Conservation (phyloP, 2,329 filamentous ascomycete genomes). For the Aspergillus pseudotamarii region DNA sequence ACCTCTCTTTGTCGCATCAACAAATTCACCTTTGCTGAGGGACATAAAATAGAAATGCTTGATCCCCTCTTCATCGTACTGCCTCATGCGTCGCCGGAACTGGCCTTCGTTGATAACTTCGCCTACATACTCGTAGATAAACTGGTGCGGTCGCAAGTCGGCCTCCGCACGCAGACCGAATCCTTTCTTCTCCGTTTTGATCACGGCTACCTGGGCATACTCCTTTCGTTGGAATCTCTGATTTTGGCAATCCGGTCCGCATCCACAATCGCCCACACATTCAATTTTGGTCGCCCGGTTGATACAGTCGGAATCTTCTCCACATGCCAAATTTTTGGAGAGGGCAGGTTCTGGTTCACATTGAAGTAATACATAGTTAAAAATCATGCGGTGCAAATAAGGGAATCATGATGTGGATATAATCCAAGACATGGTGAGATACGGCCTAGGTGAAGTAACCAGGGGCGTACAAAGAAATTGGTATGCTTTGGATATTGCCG, state of each 20-base stretch:
- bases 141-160: slow-evolving; percentile 78
- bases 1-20: slow-evolving; percentile 95
- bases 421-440: neutral
- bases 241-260: slow-evolving; percentile 85
- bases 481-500: neutral
- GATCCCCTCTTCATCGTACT: slow-evolving; percentile 95
- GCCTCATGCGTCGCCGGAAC: slow-evolving; percentile 85
- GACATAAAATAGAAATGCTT: slow-evolving; percentile 99
- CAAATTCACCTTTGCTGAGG: slow-evolving; percentile 91
- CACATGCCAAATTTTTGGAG: slow-evolving; percentile 77
- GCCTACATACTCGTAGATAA: slow-evolving; percentile 97
- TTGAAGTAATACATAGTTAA: slow-evolving; percentile 3
- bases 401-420: no score
- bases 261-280: slow-evolving; percentile 84
- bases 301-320: slow-evolving; percentile 96
- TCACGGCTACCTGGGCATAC: slow-evolving; percentile 89
- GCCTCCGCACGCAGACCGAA: slow-evolving; percentile 84
- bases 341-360: slow-evolving; percentile 49
- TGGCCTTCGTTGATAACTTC: slow-evolving; percentile 94
- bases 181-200: slow-evolving; percentile 97
- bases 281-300: slow-evolving; percentile 98
- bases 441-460: neutral
- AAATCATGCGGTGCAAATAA: neutral
- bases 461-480: neutral
- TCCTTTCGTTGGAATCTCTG: slow-evolving; percentile 90